Percentiles rank a stretch among this genome's conserved stretches.
phyloP scores from a whole-genome alignment of 495 filamentous ascomycete species.

The Trichocladium antarcticum region DNA sequence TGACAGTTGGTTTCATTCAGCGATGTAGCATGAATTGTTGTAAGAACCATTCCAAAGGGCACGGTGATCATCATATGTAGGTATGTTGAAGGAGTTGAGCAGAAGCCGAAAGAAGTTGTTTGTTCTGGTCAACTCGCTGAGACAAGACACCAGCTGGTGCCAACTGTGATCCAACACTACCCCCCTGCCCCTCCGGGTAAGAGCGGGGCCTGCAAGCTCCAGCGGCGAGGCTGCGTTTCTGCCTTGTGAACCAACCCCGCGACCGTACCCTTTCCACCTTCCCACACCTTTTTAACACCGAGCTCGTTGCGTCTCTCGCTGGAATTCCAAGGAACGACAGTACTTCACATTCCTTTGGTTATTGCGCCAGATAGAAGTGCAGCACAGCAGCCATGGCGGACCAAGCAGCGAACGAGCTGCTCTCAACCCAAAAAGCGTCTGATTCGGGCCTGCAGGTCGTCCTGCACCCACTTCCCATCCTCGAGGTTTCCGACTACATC shows the following conservation, averaged over 20 bases:
- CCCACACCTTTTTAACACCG: background rate
- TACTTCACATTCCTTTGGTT: too few species aligned
- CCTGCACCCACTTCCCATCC: slow-evolving; percentile 86
- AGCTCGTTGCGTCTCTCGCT: too few species aligned
- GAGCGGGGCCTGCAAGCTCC: slow-evolving; percentile 6
- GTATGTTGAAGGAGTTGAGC: too few species aligned
- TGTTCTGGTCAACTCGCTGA: too few species aligned
- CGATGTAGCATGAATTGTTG: too few species aligned
- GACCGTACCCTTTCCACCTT: background rate
- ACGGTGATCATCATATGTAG: too few species aligned
- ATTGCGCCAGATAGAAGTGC: background rate
- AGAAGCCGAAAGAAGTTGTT: too few species aligned
- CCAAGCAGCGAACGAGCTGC: slow-evolving; percentile 18
- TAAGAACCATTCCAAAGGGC: too few species aligned
- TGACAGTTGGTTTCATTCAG: too few species aligned
- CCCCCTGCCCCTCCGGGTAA: background rate
- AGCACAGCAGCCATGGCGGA: slow-evolving; percentile 11
- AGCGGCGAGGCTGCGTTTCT: slow-evolving; percentile 22
- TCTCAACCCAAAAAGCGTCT: slow-evolving; percentile 46
- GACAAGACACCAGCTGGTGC: too few species aligned
- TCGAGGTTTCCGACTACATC: slow-evolving; percentile 94
- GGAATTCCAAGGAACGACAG: too few species aligned
- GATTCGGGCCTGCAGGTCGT: slow-evolving; percentile 73
- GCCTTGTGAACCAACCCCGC: slow-evolving; percentile 15
- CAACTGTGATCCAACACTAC: too few species aligned